Evolutionary conservation across 176 grass and related monocot genomes (phyloP).

Genomic region (Puccinellia tenuiflora): DNA sequence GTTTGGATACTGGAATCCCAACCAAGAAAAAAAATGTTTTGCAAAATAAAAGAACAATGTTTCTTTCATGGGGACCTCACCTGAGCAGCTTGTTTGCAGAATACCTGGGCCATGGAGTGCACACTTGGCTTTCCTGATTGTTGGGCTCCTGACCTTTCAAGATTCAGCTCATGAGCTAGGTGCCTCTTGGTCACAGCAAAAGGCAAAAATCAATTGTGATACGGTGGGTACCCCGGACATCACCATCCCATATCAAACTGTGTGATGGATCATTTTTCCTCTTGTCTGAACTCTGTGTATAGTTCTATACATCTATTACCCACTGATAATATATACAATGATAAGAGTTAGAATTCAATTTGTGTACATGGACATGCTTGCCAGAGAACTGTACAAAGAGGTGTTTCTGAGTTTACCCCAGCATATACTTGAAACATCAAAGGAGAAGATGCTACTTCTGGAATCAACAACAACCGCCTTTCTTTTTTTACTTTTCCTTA

Average conservation of each 20-base stretch:
- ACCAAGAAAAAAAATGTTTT: no score
- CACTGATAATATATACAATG: not conserved
- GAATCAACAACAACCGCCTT: not conserved
- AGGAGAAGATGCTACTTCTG: not conserved
- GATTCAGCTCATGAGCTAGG: not conserved
- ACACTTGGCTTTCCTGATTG: not conserved
- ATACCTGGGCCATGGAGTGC: not conserved
- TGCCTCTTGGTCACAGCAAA: slow-evolving; percentile 18
- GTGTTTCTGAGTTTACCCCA: not conserved
- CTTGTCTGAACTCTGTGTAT: not conserved
- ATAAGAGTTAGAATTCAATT: not conserved
- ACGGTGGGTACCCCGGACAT: no score
- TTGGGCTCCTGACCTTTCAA: slow-evolving; percentile 20
- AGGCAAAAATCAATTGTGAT: slow-evolving; percentile 2
- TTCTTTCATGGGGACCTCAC: slow-evolving; percentile 17
- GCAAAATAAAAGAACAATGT: not conserved
- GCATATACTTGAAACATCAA: not conserved
- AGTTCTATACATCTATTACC: not conserved
- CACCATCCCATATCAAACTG: no score
- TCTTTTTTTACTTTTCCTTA: no score
- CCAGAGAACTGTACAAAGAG: not conserved
- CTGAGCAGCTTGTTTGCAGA: not conserved
- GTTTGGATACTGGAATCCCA: slow-evolving; percentile 12
- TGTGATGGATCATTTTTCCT: not conserved
- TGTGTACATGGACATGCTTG: not conserved